Percentiles rank a stretch among this genome's conserved stretches.
phyloP scores from a whole-genome alignment of 192 early-diverging fungal genomes.

The Podila horticola region DNA sequence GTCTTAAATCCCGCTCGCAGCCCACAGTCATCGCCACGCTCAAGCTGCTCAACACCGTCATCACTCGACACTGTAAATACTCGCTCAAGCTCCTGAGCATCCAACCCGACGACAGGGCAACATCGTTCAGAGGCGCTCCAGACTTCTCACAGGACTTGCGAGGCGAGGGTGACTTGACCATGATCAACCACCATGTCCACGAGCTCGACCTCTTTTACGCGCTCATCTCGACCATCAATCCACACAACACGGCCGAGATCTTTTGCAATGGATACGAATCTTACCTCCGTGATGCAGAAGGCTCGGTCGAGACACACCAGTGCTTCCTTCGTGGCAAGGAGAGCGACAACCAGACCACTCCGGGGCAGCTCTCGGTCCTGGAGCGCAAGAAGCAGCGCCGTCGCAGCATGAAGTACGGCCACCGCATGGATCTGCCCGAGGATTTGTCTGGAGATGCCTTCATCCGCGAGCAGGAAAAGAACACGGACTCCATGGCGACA shows the following conservation, averaged over 20 bases:
- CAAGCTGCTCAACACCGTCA: conserved; percentile 79
- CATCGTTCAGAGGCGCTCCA: conserved; percentile 47
- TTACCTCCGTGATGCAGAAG: conserved; percentile 65
- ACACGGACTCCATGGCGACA: conserved; percentile 17
- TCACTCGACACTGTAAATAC: conserved; percentile 81
- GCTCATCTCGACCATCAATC: conserved; percentile 64
- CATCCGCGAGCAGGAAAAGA: conserved; percentile 35
- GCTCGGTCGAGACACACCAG: conserved; percentile 55
- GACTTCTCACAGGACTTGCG: conserved; percentile 14
- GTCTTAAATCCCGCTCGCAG: conserved; percentile 88
- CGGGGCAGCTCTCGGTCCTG: conserved; percentile 30
- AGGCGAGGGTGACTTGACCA: conserved; percentile 31
- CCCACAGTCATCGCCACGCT: conserved; percentile 87
- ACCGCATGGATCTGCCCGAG: conserved; percentile 49
- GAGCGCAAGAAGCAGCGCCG: conserved; percentile 54
- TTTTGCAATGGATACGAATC: conserved; percentile 64
- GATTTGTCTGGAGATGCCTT: conserved; percentile 31
- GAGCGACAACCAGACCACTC: conserved; percentile 22
- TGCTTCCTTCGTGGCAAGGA: conserved; percentile 59
- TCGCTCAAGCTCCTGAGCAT: conserved; percentile 82
- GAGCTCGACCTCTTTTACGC: conserved; percentile 69
- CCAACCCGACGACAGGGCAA: conserved; percentile 63
- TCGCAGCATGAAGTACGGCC: conserved; percentile 63
- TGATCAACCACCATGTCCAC: conserved; percentile 64
- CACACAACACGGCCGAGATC: conserved; percentile 59